Evolutionary conservation across 371 early-diverging fungal species (phyloP), one percentile per base, ranked within the genome.

Genomic region (Mucor circinelloides): DNA sequence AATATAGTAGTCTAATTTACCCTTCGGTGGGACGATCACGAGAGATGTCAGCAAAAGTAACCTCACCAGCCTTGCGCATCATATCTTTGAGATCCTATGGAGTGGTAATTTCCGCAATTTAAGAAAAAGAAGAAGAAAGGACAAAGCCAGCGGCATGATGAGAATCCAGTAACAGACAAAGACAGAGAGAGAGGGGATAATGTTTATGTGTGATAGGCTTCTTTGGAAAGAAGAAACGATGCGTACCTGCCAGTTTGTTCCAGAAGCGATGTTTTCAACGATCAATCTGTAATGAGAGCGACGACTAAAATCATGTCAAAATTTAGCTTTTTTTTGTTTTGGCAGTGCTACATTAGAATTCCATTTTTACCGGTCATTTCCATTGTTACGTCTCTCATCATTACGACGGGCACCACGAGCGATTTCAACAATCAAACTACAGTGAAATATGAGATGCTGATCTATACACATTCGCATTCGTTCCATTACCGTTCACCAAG

Each of bases 31-130:
- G 90, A 50, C 92, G 87, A 61, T 87, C 86, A 72, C 87, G 89
- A 81, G 89, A 90, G 36, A 94, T 89, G 74, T 97, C 95, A 31
- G 98, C 91, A 85, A 94, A 98, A 38, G 91, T 88, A 10, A 98
- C 97, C 77, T 96, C 95, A 67, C 97, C 97, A 63, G 95, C 97
- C 72, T 93, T 92, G 74, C 96, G 93, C 87, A 96, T 92, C 76
- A 95, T 85, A 78, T 97, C 97, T 85, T 98, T 98, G 82, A 98
- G 89, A 84, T 95, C 97, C 97, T 97, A 82, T 67, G 64, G 31
- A 42, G 40, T 9, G 25, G 50, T 50, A 50, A 58, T 52, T 30
- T 23, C 60, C 60, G 63, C 42, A 63, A 60, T 60, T 2, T 15
- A 28, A 50, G 50, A 44, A 60, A 61, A 36, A 67, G 28, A 67